Evolutionary conservation across 768 basidiomycete species (phyloP), one percentile per base, ranked within the genome.

Genomic region (Suillus subaureus): DNA sequence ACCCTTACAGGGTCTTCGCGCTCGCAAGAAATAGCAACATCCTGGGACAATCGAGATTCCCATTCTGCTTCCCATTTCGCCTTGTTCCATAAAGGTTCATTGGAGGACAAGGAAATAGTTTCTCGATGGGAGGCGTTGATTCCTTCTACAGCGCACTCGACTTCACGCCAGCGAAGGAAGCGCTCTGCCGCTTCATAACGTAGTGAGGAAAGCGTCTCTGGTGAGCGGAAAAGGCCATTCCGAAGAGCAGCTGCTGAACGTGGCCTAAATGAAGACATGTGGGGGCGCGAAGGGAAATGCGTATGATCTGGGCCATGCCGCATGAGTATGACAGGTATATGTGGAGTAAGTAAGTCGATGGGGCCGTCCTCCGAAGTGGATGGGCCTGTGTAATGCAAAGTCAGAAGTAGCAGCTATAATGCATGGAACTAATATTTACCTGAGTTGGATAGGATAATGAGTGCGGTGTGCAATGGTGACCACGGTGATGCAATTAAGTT

Each of bases 161-260:
- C 84, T 72, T 91, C 90, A 39, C 89, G 80, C 90, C 90, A 92
- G 37, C 85, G 83, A 64, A 91, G 73, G 74, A 91, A 92, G 23
- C 90, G 83, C 64, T 90, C 88, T 0, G 86, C 82, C 0, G 89
- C 89, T 74, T 91, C 90, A 21, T 75, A 78, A 40, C 91, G 84
- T 37, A 92, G 79, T 1, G 80, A 71, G 1, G 82, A 79, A 13
- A 91, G 79, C 0, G 82, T 88, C 65, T 87, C 88, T 0, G 89
- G 89, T 1, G 87, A 85, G 67, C 82, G 85, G 75, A 92, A 90
- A 15, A 92, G 77, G 13, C 87, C 88, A 35, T 73, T 74, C 15
- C 89, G 85, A 12, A 92, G 81, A 1, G 85, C 82, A 9, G 80
- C 71, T 2, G 83, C 70, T 1, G 86, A 82, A 4, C 78, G 67